phyloP scores from a whole-genome alignment of 1,139 yeast species.

The Blastobotrys ciferrii region DNA sequence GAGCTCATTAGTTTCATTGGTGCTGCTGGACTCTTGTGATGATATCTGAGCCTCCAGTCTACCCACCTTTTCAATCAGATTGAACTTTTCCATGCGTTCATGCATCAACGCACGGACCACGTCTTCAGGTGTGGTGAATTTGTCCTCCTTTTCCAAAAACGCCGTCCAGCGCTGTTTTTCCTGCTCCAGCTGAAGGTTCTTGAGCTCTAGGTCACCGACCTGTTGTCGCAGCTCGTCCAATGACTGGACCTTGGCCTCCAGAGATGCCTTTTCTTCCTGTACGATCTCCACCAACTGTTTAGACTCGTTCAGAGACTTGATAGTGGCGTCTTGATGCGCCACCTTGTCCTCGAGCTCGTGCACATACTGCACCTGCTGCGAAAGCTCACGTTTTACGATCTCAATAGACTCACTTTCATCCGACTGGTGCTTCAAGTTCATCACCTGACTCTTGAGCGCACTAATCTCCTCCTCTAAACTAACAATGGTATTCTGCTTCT shows the following conservation, averaged over 20 bases:
- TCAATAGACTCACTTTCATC: conserved; percentile 18
- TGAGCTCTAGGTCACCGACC: conserved; percentile 52
- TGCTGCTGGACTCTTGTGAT: conserved; percentile 27
- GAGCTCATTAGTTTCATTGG: conserved; percentile 33
- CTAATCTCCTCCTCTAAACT: conserved; percentile 36
- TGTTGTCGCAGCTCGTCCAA: conserved; percentile 49
- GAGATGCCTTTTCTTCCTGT: conserved; percentile 47
- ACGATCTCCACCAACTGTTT: conserved; percentile 50
- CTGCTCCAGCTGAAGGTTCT: conserved; percentile 48
- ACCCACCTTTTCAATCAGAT: conserved; percentile 35
- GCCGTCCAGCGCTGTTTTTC: conserved; percentile 42
- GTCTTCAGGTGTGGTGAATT: conserved; percentile 36
- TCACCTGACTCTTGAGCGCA: conserved; percentile 15
- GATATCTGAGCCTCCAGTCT: conserved; percentile 35
- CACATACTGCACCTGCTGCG: conserved; percentile 56
- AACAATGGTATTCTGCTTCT: conserved; percentile 37
- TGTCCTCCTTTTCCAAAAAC: conserved; percentile 32
- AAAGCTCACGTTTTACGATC: conserved; percentile 51
- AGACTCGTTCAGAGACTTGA: conserved; percentile 43
- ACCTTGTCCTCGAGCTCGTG: conserved; percentile 54
- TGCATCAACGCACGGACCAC: conserved; percentile 34
- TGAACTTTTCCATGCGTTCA: conserved; percentile 36
- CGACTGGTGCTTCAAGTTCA: conserved; percentile 36
- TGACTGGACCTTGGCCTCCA: conserved; percentile 44
- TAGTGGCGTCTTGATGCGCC: conserved; percentile 48